Conservation (phyloP, 345 rosid genomes). For the Pistacia integerrima region DNA sequence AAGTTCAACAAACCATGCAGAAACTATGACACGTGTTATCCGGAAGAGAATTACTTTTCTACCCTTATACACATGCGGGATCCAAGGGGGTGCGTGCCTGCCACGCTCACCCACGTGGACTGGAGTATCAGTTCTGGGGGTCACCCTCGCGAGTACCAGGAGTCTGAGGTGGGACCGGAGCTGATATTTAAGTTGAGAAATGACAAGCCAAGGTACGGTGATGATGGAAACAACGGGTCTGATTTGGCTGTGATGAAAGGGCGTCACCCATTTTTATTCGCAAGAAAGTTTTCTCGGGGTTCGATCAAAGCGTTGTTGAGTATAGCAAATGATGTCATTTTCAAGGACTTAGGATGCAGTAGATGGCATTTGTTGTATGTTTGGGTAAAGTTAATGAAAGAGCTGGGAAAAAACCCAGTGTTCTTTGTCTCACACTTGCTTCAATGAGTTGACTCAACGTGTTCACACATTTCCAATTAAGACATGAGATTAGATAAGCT, state of each 20-base stretch:
- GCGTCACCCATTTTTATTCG: slow-evolving; percentile 60
- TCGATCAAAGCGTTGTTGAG: slow-evolving; percentile 43
- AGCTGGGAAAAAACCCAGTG: slow-evolving; percentile 45
- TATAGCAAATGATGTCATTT: slow-evolving; percentile 50
- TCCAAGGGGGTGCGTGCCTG: slow-evolving; percentile 55
- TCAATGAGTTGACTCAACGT: background rate
- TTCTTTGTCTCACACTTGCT: background rate
- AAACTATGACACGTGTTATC: slow-evolving; percentile 59
- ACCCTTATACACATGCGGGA: slow-evolving; percentile 66
- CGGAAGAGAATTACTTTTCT: slow-evolving; percentile 75
- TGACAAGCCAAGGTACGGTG: slow-evolving; percentile 54
- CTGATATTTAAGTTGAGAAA: slow-evolving; percentile 45
- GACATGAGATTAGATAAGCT: too few species aligned
- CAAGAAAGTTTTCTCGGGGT: slow-evolving; percentile 61
- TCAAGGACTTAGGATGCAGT: slow-evolving; percentile 43
- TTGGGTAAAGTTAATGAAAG: slow-evolving; percentile 10
- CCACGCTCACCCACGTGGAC: slow-evolving; percentile 83
- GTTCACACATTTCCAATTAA: too few species aligned
- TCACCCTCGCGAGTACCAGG: slow-evolving; percentile 64
- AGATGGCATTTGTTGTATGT: slow-evolving; percentile 11
- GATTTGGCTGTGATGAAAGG: slow-evolving; percentile 31
- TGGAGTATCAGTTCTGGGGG: slow-evolving; percentile 55
- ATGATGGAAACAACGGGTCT: slow-evolving; percentile 44
- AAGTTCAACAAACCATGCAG: slow-evolving; percentile 65
- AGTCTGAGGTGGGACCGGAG: slow-evolving; percentile 53